These are phyloP conservation scores for Penstemon newberryi DNA, from an alignment of 257 asterid genomes.

Conservation along the genomic window DNA sequence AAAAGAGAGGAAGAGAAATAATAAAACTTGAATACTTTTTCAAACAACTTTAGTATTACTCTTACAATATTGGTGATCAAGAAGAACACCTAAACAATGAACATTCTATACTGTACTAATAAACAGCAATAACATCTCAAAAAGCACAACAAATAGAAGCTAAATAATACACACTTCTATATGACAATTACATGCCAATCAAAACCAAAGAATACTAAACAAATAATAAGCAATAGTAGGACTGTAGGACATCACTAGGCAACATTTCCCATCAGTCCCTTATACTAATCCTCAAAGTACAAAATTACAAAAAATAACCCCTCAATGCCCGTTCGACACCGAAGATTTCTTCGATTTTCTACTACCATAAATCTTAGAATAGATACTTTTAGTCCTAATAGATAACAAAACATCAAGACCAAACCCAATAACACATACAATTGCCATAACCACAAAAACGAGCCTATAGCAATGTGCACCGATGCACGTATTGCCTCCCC, in stretches of 20 bases:
- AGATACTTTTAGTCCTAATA: conserved; percentile 46
- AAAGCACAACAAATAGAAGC: no score
- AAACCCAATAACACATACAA: conserved; percentile 53
- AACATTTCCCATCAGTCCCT: conserved; percentile 12
- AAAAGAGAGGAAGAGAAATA: no score
- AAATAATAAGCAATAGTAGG: no score
- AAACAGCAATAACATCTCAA: no score
- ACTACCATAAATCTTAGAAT: conserved; percentile 42
- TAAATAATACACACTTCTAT: not conserved
- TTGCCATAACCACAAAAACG: conserved; percentile 62
- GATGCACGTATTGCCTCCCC: conserved; percentile 62
- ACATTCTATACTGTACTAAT: no score
- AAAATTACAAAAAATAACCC: not conserved
- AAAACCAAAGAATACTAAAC: not conserved
- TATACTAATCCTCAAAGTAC: not conserved
- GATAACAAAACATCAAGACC: conserved; percentile 50
- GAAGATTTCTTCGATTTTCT: conserved; percentile 38
- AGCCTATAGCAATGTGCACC: conserved; percentile 73
- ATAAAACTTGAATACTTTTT: no score
- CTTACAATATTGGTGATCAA: no score
- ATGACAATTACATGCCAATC: not conserved
- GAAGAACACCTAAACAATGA: no score
- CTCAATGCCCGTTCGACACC: conserved; percentile 13
- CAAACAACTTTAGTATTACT: no score
- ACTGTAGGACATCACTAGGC: conserved; percentile 13